Percentiles rank a stretch among this genome's conserved stretches.
Conservation (phyloP, 2,329 filamentous ascomycete genomes). For the Teratosphaeria zuluensis region DNA sequence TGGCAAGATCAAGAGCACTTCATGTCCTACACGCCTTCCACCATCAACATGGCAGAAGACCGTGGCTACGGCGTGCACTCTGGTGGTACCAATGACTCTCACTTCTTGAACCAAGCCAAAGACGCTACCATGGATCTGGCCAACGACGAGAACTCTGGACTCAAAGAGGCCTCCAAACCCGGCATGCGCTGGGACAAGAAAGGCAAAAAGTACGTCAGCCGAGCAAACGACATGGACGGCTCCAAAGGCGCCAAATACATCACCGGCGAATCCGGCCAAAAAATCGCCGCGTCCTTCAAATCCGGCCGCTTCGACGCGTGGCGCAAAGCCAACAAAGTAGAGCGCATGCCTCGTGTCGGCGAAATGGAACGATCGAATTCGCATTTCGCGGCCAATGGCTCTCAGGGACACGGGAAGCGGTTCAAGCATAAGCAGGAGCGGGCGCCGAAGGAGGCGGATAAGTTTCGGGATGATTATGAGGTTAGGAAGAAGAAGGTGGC, state of each 20-base stretch:
- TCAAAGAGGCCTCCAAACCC: conserved; percentile 64
- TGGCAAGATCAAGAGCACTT: conserved; percentile 84
- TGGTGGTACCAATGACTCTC: conserved; percentile 50
- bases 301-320: conserved; percentile 89
- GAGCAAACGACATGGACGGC: conserved; percentile 90
- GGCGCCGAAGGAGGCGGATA: conserved; percentile 89
- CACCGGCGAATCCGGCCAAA: conserved; percentile 88
- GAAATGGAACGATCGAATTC: conserved; percentile 53
- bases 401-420: conserved; percentile 39
- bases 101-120: conserved; percentile 82
- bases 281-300: conserved; percentile 89
- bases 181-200: conserved; percentile 92
- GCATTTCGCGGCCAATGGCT: conserved; percentile 24
- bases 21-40: conserved; percentile 89
- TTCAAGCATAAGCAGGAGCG: conserved; percentile 82
- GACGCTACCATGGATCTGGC: conserved; percentile 84
- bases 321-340: conserved; percentile 77
- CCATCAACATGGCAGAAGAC: conserved; percentile 73
- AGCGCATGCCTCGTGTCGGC: conserved; percentile 68
- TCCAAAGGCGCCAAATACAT: conserved; percentile 57
- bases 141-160: conserved; percentile 76
- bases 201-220: conserved; percentile 84
- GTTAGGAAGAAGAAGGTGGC: conserved; percentile 81
- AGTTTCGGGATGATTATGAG: conserved; percentile 81
- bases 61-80: conserved; percentile 89